Percentiles rank a stretch among this genome's conserved stretches.
Evolutionary conservation across 768 basidiomycete genomes (phyloP).

Genomic region (Tricholoma furcatifolium): DNA sequence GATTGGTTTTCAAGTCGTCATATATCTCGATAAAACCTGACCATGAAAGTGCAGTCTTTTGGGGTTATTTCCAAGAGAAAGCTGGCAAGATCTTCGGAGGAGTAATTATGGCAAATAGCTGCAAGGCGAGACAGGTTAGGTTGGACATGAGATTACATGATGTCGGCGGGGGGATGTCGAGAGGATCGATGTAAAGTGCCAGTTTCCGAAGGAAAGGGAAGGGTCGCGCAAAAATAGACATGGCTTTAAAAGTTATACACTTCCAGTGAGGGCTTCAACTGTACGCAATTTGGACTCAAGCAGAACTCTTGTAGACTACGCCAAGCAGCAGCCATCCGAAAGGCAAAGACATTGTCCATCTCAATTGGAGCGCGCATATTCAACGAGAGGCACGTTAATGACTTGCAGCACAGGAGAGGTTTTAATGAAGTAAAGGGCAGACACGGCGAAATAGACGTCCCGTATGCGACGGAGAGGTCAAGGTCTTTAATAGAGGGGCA

Average conservation of each 20-base stretch:
- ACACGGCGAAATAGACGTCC: background rate
- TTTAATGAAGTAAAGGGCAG: constrained; percentile 7
- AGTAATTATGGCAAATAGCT: constrained; percentile 1
- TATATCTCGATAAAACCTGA: no score
- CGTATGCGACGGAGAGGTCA: background rate
- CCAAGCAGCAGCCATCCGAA: constrained; percentile 7
- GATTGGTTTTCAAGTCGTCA: no score
- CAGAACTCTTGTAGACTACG: background rate
- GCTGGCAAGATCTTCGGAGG: constrained; percentile 3
- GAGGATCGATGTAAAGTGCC: constrained; percentile 2
- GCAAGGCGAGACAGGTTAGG: background rate
- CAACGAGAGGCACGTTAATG: constrained; percentile 4
- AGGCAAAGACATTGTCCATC: constrained; percentile 7
- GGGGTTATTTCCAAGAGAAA: background rate
- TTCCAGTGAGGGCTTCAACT: background rate
- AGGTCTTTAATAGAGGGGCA: constrained; percentile 10
- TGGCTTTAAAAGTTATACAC: constrained; percentile 1
- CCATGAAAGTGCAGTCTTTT: background rate
- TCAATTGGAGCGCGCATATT: constrained; percentile 5
- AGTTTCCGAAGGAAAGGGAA: constrained; percentile 1
- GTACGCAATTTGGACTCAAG: background rate
- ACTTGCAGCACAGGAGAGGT: constrained; percentile 8
- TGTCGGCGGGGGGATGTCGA: background rate
- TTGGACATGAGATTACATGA: background rate
- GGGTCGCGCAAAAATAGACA: background rate